Base-by-base conservation (phyloP, 371 early-diverging fungal species). In the Chytridium lagenaria region DNA sequence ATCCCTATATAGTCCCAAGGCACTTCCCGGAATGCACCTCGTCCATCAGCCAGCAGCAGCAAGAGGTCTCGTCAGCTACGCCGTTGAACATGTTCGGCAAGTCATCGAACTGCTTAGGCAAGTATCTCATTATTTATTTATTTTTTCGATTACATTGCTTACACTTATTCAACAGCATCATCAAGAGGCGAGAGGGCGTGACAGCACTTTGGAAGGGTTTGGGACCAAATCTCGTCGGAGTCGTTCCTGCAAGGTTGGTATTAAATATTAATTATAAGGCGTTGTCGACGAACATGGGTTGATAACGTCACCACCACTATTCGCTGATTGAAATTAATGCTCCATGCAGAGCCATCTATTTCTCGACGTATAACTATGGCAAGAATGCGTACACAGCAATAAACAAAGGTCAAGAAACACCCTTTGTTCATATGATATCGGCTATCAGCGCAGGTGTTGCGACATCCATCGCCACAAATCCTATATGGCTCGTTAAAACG, bases 401-500 rank as follows among this genome's bases (percentile, higher is more conserved):
- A 57, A 94, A 95, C 57, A 70, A 86, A 52, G 93, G 93, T 19
- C 75, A 83, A 50, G 98, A 97, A 75, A 92, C 91, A 0, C 70
- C 94, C n/a, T 49, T 80, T 36, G 91, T 97, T 0, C 95, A 97
- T 70, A 83, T 95, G 50, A 69, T 87, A 10, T 91, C 97, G 0
- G 98, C 97, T 0, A 88, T 91, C 0, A 85, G 90, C 5, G 96
- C 98, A 1, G 96, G 97, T 57, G 81, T 92, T 44, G 85, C 91
- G 7, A 93, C 94, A 1, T 89, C 95, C 0, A 89, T 92, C 0
- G 81, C 83, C 15, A 96, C 98, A 10, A 97, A 95, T 78, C 98
- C 98, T 0, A 96, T 98, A 5, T 98, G 98, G 98, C 88, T 97
- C 61, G 89, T 97, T 59, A 97, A 96, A 77, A 98, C 98, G 0